Base-by-base conservation (phyloP, 352 stramenopile species). In the Blastocystis sp. region DNA sequence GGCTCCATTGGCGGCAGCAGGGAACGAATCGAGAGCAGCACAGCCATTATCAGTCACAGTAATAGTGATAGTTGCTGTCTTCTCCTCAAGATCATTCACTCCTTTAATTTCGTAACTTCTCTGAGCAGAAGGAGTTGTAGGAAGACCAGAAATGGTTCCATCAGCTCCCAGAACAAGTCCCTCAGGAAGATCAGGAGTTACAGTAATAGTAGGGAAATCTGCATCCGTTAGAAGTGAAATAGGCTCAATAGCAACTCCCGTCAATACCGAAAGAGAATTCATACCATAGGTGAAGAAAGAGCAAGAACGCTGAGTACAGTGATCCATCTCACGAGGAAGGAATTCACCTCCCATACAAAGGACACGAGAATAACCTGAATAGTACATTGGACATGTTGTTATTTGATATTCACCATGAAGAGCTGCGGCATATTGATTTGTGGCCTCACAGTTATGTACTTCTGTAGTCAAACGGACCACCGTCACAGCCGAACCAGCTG, bases 31-130 rank as follows among this genome's bases (percentile, higher is more conserved):
- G 6, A 81, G 70, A 15, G 42, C 44, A 33, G 19, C 44, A 54
- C 70, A 81, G 11, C 37, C 33, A 40, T 81, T 81, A 44, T 81
- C 70, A 22, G 5, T 27, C 24, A 81, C 70, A 7, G 70, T 81
- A 42, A 81, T 60, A 15, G 37, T 24, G 22, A 81, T 4, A 17
- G 42, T 59, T 0, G 33, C 24, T 40, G 13, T n/a, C n/a, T 59
- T 56, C 27, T 22, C 62, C 7, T 60, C 70, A 33, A 59, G 17
- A 64, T 5, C 37, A 40, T 60, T 81, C 70, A 35, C 27, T 64
- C 44, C 70, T 11, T 27, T 42, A 19, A 81, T n/a, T 7, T 30
- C 44, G 42, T 81, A 81, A 0, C 48, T 40, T 33, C 19, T 60
- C 53, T 59, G 1, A 22, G 40, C 13, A 27, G 33, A 60, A 19